Conservation (phyloP, 805 yeast species). For the Pichia insulana region DNA sequence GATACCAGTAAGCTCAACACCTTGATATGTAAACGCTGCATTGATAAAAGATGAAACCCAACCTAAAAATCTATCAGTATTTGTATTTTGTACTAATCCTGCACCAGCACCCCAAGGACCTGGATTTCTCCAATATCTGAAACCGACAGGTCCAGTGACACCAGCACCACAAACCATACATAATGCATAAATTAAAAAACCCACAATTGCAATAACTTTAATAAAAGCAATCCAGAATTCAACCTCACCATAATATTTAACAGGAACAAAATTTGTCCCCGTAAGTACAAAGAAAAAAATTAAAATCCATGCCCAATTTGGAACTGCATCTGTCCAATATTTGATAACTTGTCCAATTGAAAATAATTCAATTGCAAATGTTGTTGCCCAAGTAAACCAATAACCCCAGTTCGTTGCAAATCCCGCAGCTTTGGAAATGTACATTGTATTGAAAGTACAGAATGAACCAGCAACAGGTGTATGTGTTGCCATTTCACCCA, state of each 20-base stretch:
- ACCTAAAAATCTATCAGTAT: constrained; percentile 56
- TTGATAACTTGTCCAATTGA: constrained; percentile 59
- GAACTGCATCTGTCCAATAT: constrained; percentile 63
- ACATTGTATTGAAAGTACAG: constrained; percentile 60
- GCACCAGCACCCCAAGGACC: constrained; percentile 63
- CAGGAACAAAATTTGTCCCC: constrained; percentile 53
- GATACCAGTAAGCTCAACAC: constrained; percentile 69
- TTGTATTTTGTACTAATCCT: constrained; percentile 36
- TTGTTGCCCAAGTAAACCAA: constrained; percentile 73
- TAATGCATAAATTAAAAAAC: constrained; percentile 59
- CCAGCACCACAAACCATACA: constrained; percentile 75
- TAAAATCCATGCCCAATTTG: constrained; percentile 63
- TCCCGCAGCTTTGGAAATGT: constrained; percentile 63
- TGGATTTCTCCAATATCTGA: constrained; percentile 74
- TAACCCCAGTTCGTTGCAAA: constrained; percentile 66
- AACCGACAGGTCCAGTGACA: constrained; percentile 58
- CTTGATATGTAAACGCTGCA: constrained; percentile 77
- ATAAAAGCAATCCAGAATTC: constrained; percentile 68
- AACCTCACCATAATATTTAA: constrained; percentile 61
- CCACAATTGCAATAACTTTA: constrained; percentile 60
- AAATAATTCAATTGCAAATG: constrained; percentile 66
- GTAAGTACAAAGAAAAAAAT: constrained; percentile 55
- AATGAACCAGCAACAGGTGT: constrained; percentile 64
- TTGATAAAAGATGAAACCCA: constrained; percentile 61
- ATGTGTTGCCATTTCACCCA: constrained; percentile 77